Percentiles rank a stretch among this genome's conserved stretches.
Evolutionary conservation across 2,329 filamentous ascomycete genomes (phyloP).

Genomic region (Aureobasidium zeae): DNA sequence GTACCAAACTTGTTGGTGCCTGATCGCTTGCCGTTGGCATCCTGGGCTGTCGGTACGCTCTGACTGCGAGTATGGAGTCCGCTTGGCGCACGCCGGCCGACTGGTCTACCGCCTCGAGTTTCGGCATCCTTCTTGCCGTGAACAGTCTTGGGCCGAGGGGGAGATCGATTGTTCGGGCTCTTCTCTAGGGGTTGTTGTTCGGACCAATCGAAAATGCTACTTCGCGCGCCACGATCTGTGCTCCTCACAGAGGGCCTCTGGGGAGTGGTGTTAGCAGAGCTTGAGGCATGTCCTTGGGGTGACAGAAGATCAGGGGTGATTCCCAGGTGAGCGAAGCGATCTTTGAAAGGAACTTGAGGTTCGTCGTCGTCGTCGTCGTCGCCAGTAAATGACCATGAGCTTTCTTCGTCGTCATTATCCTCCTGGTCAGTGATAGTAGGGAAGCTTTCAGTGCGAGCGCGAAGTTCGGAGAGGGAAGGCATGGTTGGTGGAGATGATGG

Average conservation of each 20-base stretch:
- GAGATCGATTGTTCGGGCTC: slow-evolving; percentile 47
- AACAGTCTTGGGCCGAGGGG: slow-evolving; percentile 62
- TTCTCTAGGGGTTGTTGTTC: slow-evolving; percentile 57
- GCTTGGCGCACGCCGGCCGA: slow-evolving; percentile 58
- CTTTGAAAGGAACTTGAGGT: background rate
- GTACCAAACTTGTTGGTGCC: slow-evolving; percentile 65
- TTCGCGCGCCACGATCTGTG: slow-evolving; percentile 40
- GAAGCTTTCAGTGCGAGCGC: slow-evolving; percentile 4
- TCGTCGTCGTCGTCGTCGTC: slow-evolving; percentile 23
- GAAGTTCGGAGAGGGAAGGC: slow-evolving; percentile 32
- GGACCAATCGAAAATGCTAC: slow-evolving; percentile 71
- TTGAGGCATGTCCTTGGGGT: slow-evolving; percentile 22
- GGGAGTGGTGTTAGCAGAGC: slow-evolving; percentile 30
- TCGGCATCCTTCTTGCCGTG: slow-evolving; percentile 68
- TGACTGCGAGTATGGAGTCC: slow-evolving; percentile 68
- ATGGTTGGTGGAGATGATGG: slow-evolving; percentile 39
- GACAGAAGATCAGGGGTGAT: slow-evolving; percentile 17
- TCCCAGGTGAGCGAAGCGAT: slow-evolving; percentile 13
- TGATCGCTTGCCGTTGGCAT: slow-evolving; percentile 47
- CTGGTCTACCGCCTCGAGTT: slow-evolving; percentile 57
- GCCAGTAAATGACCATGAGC: slow-evolving; percentile 33
- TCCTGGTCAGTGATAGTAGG: slow-evolving; percentile 29
- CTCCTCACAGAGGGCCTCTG: slow-evolving; percentile 29
- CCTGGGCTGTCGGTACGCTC: slow-evolving; percentile 64
- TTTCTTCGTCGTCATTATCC: slow-evolving; percentile 25